Percentiles rank a stretch among this genome's conserved stretches.
phyloP scores from a whole-genome alignment of 2,329 filamentous ascomycete species.

The Cadophora malorum region DNA sequence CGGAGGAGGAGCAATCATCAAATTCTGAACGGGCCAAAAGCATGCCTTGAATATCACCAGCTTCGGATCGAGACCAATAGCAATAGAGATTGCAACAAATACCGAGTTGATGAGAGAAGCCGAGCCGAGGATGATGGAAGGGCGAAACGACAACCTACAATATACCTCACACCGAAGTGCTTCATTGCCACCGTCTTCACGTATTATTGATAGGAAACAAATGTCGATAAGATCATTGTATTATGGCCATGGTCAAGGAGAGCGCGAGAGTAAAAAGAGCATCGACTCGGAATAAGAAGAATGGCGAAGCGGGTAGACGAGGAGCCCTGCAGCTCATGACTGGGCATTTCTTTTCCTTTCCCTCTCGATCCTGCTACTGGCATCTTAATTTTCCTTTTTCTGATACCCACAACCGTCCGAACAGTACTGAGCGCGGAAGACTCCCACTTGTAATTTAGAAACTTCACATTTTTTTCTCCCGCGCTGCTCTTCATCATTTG shows the following conservation, averaged over 20 bases:
- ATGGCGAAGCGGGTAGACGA: background rate
- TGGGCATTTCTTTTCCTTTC: background rate
- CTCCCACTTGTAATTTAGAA: slow-evolving; percentile 19
- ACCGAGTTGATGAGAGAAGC: background rate
- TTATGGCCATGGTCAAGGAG: background rate
- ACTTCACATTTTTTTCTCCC: background rate
- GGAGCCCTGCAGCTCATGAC: background rate
- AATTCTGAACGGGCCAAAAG: slow-evolving; percentile 27
- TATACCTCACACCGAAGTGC: slow-evolving; percentile 1
- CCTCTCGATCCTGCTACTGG: background rate
- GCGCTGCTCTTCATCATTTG: background rate
- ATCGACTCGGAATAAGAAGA: background rate
- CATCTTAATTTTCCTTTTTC: background rate
- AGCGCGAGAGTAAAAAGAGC: background rate
- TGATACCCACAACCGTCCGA: slow-evolving; percentile 19
- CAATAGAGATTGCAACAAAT: background rate
- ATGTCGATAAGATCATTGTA: background rate
- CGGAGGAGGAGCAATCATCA: slow-evolving; percentile 35
- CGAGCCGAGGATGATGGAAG: slow-evolving; percentile 18
- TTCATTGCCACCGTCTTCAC: background rate
- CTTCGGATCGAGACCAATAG: background rate
- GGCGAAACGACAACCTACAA: background rate
- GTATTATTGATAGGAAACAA: background rate
- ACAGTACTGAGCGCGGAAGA: background rate
- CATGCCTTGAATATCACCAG: slow-evolving; percentile 28